Conservation (phyloP, 2,329 filamentous ascomycete genomes). For the Fusarium sp. region DNA sequence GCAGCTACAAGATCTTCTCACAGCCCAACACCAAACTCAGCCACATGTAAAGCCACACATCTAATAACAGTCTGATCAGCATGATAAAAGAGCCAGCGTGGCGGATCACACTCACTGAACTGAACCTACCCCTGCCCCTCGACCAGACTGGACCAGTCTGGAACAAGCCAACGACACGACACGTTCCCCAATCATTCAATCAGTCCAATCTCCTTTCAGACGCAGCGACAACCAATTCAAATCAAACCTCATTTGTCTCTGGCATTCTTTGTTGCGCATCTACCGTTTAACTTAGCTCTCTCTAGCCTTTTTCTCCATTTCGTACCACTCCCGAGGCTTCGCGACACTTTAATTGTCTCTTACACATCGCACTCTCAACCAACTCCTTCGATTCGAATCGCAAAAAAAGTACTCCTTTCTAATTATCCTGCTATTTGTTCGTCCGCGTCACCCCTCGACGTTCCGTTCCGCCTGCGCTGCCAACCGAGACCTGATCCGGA, state of each 20-base stretch:
- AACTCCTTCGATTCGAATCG: constrained; percentile 1
- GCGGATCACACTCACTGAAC: constrained; percentile 19
- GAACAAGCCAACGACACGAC: constrained; percentile 36
- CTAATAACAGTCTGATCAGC: constrained; percentile 5
- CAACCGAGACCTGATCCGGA: constrained; percentile 28
- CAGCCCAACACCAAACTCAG: neutral
- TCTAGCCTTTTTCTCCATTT: constrained; percentile 17
- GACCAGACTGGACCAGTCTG: constrained; percentile 18
- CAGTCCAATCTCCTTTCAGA: constrained; percentile 39
- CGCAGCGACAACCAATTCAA: constrained; percentile 27
- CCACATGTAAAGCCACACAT: constrained; percentile 19
- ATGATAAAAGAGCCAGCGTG: constrained; percentile 29
- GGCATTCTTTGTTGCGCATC: constrained; percentile 39
- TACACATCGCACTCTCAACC: constrained; percentile 15
- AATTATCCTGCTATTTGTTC: constrained; percentile 30
- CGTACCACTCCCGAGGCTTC: constrained; percentile 2
- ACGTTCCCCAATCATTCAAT: constrained; percentile 26
- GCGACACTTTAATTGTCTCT: constrained; percentile 15
- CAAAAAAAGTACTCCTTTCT: constrained; percentile 18
- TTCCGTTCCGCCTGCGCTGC: constrained; percentile 12
- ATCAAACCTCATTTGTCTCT: constrained; percentile 42
- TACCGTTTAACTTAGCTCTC: neutral
- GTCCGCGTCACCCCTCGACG: constrained; percentile 26
- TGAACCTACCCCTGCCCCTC: neutral
- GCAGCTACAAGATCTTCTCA: neutral